Evolutionary conservation across 2,329 filamentous ascomycete species (phyloP), one percentile per base, ranked within the genome.

Genomic region (Xylariaceae sp.): DNA sequence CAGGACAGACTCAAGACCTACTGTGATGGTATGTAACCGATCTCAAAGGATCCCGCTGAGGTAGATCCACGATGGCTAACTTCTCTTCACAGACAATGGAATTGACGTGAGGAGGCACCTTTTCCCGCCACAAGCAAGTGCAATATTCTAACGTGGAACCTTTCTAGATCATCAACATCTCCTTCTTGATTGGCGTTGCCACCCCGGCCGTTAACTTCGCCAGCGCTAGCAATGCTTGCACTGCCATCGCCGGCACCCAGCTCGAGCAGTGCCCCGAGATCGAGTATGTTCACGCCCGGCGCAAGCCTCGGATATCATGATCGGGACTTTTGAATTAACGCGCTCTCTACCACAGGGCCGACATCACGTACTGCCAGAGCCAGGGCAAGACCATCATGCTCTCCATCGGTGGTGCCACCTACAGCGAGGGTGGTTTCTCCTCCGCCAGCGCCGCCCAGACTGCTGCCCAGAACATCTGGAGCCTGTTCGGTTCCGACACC

Each of bases 331-430:
- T 26, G 26, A 26, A 26, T 26, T 26, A 26, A 26, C 26, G 26
- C 26, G 26, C 26, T 26, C 5, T 26, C 5, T 26, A 8, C 8
- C 26, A 26, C 8, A 26, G 26, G 60, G 70, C 69, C 39, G 79
- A 81, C 57, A 81, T 82, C 61, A 69, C 73, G 55, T 64, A 76
- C 9, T 92, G 87, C 70, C 87, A 91, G 67, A 70, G 67, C 5
- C 72, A 82, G 56, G 80, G 80, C 58, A 91, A 90, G 71, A 88
- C 85, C 1, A 84, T 91, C 60, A 67, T 89, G 42, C 75, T 91
- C 9, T 89, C 87, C 2, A 75, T 91, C 42, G 87, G 86, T 16
- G 87, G 88, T 30, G 82, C 82, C 2, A 85, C 84, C 1, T 88
- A 88, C 68, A 81, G 74, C 16, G 84, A 88, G 67, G 85, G 83